Base-by-base conservation (phyloP, 2,329 filamentous ascomycete genomes). In the Trichophyton benhamiae region DNA sequence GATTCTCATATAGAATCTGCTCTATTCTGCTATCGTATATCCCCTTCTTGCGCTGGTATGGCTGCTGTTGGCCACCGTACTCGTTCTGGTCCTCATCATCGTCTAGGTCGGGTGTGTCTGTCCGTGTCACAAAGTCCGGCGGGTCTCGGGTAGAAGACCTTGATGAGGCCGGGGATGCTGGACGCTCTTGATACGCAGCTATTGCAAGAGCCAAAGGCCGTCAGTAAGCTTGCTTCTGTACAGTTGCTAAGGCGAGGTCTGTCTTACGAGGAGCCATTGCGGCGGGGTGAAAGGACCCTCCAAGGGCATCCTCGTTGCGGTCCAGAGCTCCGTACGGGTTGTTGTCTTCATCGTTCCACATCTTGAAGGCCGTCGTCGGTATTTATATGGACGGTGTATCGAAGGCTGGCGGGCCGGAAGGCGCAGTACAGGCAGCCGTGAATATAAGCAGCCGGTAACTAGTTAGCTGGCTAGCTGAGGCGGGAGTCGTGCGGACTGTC, bases 331-430 rank as follows among this genome's bases (percentile, higher is more conserved):
- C 91, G 72, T 97, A 96, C 3, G 92, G 92, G 74, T 97, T 97
- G 77, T 97, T 97, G 72, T 97, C 90, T 78, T 97, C 92, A 80
- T 97, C 91, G 82, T 96, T 95, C 92, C 92, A 97, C 92, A 97
- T 97, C 67, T 15, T 59, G 27, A 59, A 36, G 27, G 33, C 11
- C 15, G 15, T 30, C 8, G 20, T 2, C 11, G 22, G 22, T 52
- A 13, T 8, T 22, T 22, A 48, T 48, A 20, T 17, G 11, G n/a
- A 4, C n/a, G 15, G 7, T 48, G 8, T 52, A 52, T 52, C 46
- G 22, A 27, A 5, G 20, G 3, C 52, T 20, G 52, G 25, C 27
- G 27, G 52, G 52, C 27, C 8, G 25, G 52, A 27, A 25, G 20
- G 8, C 9, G 46, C 11, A 11, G 6, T 55, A 27, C 52, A 55